These are phyloP conservation scores for Thraustochytrium sp. DNA, from an alignment of 352 stramenopile genomes.

Conservation along the genomic window DNA sequence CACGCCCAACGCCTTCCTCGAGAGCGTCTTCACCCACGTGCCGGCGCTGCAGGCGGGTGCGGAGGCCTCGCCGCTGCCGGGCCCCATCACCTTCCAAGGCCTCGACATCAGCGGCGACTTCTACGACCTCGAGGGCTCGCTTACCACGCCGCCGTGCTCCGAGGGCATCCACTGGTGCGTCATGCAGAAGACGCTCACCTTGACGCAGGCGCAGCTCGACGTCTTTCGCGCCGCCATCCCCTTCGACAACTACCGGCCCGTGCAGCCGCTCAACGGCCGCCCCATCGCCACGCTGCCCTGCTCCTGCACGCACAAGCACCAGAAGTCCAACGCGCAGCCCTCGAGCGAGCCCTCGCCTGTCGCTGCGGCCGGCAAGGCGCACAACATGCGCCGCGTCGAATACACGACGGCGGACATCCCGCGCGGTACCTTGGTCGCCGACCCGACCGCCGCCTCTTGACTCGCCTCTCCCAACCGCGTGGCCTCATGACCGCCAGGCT, in stretches of 20 bases:
- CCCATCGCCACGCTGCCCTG: not conserved
- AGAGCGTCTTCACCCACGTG: constrained; percentile 62
- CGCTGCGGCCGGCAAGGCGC: too few species aligned
- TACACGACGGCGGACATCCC: too few species aligned
- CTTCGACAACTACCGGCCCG: not conserved
- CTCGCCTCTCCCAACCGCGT: too few species aligned
- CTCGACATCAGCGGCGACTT: constrained; percentile 48
- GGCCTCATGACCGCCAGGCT: too few species aligned
- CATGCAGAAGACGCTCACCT: constrained; percentile 43
- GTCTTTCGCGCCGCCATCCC: not conserved
- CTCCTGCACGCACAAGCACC: not conserved
- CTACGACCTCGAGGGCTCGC: constrained; percentile 56
- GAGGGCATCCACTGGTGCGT: constrained; percentile 69
- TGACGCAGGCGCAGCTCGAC: not conserved
- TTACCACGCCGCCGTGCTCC: constrained; percentile 67
- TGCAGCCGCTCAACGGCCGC: not conserved
- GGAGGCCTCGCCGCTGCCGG: not conserved
- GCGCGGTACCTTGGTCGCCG: too few species aligned
- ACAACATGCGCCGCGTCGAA: too few species aligned
- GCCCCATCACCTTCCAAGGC: constrained; percentile 42
- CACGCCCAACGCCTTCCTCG: constrained; percentile 57
- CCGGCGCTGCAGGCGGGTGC: constrained; percentile 42
- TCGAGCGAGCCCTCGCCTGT: too few species aligned
- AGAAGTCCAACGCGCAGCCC: too few species aligned
- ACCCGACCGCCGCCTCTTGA: too few species aligned